Percentiles rank a stretch among this genome's conserved stretches.
Conservation (phyloP, 2,329 filamentous ascomycete genomes). For the Uncinocarpus reesii region DNA sequence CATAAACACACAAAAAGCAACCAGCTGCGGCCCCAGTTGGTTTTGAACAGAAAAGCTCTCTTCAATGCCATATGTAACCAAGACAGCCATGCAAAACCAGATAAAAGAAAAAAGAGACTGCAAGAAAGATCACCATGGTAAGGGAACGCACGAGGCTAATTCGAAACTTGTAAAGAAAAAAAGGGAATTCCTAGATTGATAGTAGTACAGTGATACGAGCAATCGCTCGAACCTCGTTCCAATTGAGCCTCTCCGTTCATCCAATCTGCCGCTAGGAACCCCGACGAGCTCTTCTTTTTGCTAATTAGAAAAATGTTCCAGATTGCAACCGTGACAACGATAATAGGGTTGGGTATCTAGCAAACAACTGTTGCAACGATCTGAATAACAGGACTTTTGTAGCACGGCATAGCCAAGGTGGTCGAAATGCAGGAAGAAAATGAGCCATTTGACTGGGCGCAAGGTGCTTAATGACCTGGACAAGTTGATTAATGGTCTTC, state of each 20-base stretch:
- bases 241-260: too few relatives aligned
- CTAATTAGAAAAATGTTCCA: too few relatives aligned
- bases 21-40: not conserved
- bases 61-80: conserved; percentile 3
- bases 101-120: not conserved
- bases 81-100: conserved; percentile 9
- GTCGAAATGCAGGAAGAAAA: not conserved
- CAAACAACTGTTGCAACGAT: too few relatives aligned
- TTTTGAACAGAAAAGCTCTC: conserved; percentile 2
- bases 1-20: conserved; percentile 5
- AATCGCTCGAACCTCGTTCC: too few relatives aligned
- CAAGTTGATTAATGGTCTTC: conserved; percentile 28
- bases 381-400: too few relatives aligned
- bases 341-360: too few relatives aligned
- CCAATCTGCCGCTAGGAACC: too few relatives aligned
- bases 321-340: too few relatives aligned
- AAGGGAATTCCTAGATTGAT: not conserved
- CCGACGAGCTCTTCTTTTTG: too few relatives aligned
- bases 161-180: conserved; percentile 11
- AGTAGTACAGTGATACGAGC: conserved; percentile 6
- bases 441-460: not conserved
- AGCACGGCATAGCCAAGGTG: not conserved
- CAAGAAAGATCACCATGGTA: not conserved
- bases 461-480: not conserved
- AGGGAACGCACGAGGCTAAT: not conserved